Evolutionary conservation across 2,329 filamentous ascomycete species (phyloP).

Genomic region (Drechslerella coelobrocha): DNA sequence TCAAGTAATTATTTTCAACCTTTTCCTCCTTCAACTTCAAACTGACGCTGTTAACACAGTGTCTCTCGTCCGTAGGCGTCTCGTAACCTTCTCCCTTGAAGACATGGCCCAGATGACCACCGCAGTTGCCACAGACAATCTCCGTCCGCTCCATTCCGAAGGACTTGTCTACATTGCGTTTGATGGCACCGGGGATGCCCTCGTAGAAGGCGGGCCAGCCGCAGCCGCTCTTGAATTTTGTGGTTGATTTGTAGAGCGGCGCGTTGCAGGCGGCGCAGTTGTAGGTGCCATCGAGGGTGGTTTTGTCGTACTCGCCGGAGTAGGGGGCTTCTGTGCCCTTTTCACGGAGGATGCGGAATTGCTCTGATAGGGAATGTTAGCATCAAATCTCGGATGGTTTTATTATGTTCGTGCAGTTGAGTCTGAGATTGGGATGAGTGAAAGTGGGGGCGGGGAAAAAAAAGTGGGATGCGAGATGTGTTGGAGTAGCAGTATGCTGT

Average conservation of each 20-base stretch:
- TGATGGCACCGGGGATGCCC: conserved; percentile 88
- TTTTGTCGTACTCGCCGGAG: conserved; percentile 85
- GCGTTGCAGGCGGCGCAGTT: conserved; percentile 83
- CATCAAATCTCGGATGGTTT: neutral
- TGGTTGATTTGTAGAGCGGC: conserved; percentile 87
- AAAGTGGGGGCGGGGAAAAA: neutral
- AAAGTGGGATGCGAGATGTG: conserved; percentile 54
- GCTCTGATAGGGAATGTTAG: conserved; percentile 67
- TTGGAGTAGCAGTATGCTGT: conserved; percentile 55
- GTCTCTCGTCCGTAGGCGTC: conserved; percentile 91
- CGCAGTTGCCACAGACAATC: conserved; percentile 93
- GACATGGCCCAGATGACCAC: conserved; percentile 87
- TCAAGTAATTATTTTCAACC: conserved; percentile 58
- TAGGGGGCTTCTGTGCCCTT: conserved; percentile 87
- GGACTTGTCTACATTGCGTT: conserved; percentile 75
- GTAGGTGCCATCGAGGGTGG: conserved; percentile 82
- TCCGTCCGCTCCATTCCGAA: conserved; percentile 87
- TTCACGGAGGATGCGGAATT: conserved; percentile 90
- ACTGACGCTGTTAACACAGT: conserved; percentile 94
- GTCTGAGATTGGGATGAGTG: neutral
- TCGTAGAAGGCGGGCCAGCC: conserved; percentile 99
- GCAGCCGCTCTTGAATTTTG: conserved; percentile 96
- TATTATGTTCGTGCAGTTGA: neutral
- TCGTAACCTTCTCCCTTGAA: conserved; percentile 86
- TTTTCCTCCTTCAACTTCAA: conserved; percentile 68